phyloP scores from a whole-genome alignment of 2,329 filamentous ascomycete genomes.

The Hypoxylon sp. region DNA sequence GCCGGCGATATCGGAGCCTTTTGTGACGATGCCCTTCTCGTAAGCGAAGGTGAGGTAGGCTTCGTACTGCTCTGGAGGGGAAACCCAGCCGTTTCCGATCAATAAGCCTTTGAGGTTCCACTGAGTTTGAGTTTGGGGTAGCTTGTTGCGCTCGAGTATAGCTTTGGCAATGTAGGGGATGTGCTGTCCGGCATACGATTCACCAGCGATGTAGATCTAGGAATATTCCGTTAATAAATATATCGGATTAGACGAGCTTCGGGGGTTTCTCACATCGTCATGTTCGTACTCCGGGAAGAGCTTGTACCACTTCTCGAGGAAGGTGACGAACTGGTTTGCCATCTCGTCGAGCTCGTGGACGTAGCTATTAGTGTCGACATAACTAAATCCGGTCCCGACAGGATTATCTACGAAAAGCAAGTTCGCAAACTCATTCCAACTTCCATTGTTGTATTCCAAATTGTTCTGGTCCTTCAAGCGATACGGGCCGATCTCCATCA shows the following conservation, averaged over 20 bases:
- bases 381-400: constrained; percentile 96
- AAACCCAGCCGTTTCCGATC: constrained; percentile 98
- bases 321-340: constrained; percentile 88
- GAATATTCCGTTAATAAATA: constrained; percentile 26
- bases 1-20: constrained; percentile 74
- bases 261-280: constrained; percentile 81
- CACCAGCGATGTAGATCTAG: constrained; percentile 93
- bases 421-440: constrained; percentile 98
- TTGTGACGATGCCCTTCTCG: constrained; percentile 78
- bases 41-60: constrained; percentile 88
- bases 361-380: constrained; percentile 90
- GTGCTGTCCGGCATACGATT: constrained; percentile 97
- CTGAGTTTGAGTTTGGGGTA: constrained; percentile 60
- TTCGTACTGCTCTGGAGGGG: constrained; percentile 89
- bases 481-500: constrained; percentile 98
- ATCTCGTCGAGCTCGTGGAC: constrained; percentile 88
- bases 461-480: constrained; percentile 81
- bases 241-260: neutral
- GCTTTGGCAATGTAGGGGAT: constrained; percentile 97
- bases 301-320: constrained; percentile 91
- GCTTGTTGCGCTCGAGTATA: constrained; percentile 88
- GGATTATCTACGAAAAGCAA: constrained; percentile 97
- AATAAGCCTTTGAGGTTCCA: constrained; percentile 90
- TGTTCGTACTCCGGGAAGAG: constrained; percentile 92
- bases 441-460: constrained; percentile 88